Evolutionary conservation across 2,329 filamentous ascomycete species (phyloP).

Genomic region (Penicillium janthinellum): DNA sequence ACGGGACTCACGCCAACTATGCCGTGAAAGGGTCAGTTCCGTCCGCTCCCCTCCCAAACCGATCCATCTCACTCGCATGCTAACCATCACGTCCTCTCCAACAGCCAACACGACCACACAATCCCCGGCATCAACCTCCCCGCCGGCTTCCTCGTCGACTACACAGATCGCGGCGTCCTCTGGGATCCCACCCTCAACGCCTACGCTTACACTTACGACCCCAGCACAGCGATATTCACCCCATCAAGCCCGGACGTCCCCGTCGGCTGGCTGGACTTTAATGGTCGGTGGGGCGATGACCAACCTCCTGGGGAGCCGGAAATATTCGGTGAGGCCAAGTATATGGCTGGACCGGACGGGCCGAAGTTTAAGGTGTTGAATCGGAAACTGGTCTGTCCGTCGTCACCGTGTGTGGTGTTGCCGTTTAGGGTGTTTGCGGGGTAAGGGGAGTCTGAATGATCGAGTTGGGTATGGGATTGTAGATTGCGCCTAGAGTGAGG

Average conservation of each 20-base stretch:
- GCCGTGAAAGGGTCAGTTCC: constrained; percentile 51
- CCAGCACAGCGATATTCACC: constrained; percentile 46
- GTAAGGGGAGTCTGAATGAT: not conserved
- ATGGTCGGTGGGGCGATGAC: constrained; percentile 64
- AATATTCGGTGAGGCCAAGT: constrained; percentile 59
- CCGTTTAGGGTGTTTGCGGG: constrained; percentile 34
- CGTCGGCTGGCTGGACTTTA: constrained; percentile 58
- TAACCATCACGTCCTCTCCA: not conserved
- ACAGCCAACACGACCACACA: constrained; percentile 61
- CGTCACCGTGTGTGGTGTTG: constrained; percentile 49
- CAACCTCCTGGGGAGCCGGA: constrained; percentile 56
- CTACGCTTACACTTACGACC: constrained; percentile 59
- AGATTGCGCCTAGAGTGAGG: not conserved
- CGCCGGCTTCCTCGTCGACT: constrained; percentile 55
- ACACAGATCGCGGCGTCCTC: constrained; percentile 55
- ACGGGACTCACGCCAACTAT: constrained; percentile 67
- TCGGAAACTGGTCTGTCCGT: constrained; percentile 59
- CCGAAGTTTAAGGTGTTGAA: constrained; percentile 62
- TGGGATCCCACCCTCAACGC: constrained; percentile 63
- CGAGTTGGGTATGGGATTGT: not conserved
- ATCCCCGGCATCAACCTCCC: constrained; percentile 64
- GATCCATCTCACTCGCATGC: not conserved
- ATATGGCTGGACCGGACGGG: constrained; percentile 61
- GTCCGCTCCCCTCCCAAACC: not conserved
- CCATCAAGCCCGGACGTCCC: constrained; percentile 51